Percentiles rank a stretch among this genome's conserved stretches.
phyloP scores from a whole-genome alignment of 2,329 filamentous ascomycete species.

The Orbilia javanica region DNA sequence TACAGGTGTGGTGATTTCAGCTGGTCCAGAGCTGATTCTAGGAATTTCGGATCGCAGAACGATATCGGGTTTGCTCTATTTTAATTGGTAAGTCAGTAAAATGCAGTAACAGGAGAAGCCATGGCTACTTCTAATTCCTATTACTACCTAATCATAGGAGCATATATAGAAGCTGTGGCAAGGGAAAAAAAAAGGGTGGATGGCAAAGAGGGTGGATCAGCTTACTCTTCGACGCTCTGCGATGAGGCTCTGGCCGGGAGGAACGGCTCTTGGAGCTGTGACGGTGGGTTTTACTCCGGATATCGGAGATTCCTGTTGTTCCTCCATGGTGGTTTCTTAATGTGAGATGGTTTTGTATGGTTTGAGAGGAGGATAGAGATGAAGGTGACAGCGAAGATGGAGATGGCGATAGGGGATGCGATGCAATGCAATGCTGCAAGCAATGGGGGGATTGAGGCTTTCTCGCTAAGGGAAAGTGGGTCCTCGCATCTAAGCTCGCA shows the following conservation, averaged over 20 bases:
- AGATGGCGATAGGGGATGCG: not conserved
- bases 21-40: constrained; percentile 47
- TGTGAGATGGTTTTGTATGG: too few relatives aligned
- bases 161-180: too few relatives aligned
- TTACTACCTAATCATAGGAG: too few relatives aligned
- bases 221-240: constrained; percentile 50
- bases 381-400: constrained; percentile 6
- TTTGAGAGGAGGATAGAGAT: not conserved
- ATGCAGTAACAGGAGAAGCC: not conserved
- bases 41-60: constrained; percentile 54
- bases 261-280: constrained; percentile 25
- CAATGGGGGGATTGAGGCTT: not conserved
- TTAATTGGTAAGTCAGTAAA: constrained; percentile 27
- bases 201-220: not conserved
- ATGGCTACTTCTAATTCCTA: too few relatives aligned
- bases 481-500: constrained; percentile 6
- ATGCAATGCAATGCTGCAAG: not conserved
- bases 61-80: constrained; percentile 55
- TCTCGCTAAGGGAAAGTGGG: not conserved
- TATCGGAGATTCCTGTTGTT: constrained; percentile 48
- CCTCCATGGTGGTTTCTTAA: constrained; percentile 37
- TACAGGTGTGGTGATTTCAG: constrained; percentile 56
- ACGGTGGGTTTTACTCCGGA: constrained; percentile 55
- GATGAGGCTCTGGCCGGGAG: constrained; percentile 52
- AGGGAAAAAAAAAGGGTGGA: too few relatives aligned